Conservation (phyloP, 1,284 basidiomycete species). For the Sanghuangporus sanghuang region DNA sequence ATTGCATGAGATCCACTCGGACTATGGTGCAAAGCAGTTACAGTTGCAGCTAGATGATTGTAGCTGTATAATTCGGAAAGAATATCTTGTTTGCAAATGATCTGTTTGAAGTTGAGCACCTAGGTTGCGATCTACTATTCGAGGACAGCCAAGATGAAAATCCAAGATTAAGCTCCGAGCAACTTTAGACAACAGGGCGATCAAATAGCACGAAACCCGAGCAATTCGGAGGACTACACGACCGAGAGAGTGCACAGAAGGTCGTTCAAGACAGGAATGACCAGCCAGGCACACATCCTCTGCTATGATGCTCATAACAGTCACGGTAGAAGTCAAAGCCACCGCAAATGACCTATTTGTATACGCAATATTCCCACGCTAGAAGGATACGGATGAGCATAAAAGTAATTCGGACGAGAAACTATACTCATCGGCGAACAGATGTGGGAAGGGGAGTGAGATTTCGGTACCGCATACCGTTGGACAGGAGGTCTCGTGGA, state of each 20-base stretch:
- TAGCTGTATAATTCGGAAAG: not conserved
- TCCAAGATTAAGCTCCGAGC: not conserved
- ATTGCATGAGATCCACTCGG: too few relatives aligned
- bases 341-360: not conserved
- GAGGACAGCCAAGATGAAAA: not conserved
- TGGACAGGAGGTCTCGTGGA: not conserved
- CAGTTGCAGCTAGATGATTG: not conserved
- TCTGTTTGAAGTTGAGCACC: not conserved
- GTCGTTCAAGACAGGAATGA: not conserved
- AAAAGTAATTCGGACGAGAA: not conserved
- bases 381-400: not conserved
- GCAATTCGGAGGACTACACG: not conserved
- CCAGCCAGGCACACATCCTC: not conserved
- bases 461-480: not conserved
- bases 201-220: not conserved
- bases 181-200: not conserved
- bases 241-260: not conserved
- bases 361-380: not conserved
- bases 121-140: not conserved
- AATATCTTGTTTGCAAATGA: not conserved
- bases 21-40: too few relatives aligned
- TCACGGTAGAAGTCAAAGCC: not conserved
- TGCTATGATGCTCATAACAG: not conserved
- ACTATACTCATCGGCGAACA: not conserved
- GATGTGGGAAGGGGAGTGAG: not conserved